Evolutionary conservation across 2,329 filamentous ascomycete genomes (phyloP), one percentile per base, ranked within the genome.

Genomic region (Aspergillus fischeri): DNA sequence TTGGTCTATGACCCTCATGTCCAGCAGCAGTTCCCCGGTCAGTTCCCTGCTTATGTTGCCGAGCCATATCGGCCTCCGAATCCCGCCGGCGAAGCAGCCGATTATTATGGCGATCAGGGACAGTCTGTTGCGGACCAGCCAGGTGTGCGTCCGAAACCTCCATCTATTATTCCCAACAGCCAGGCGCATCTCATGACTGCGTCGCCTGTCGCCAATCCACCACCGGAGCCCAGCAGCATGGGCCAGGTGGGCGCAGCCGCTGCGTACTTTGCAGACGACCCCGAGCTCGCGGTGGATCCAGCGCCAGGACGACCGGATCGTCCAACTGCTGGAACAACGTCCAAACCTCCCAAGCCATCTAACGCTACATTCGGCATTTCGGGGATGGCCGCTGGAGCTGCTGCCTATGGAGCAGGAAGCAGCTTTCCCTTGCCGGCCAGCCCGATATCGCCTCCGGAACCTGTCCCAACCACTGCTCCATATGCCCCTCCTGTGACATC

Each of bases 101-200:
- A 86, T 35, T 87, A 85, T 68, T 87, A 87, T 67, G 78, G 81
- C 47, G 85, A 87, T 66, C 79, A 84, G 63, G 85, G 84, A 10
- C 75, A 86, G 66, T 86, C 83, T 20, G 84, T 87, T 2, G 67
- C 75, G 9, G 68, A 75, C 11, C 85, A 87, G 67, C 85, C 85
- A 6, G 85, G 85, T n/a, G 76, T 85, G 10, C 77, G 85, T 47
- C 78, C 82, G 6, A 70, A 78, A 17, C 75, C 75, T 32, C 81
- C 82, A 25, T 76, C 79, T 1, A 76, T 85, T 41, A 80, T 85
- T 55, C 77, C 82, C 17, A 80, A 78, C 32, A 77, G 79, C 45
- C 80, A 85, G 59, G 79, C 82, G 27, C 84, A 86, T 70, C 74
- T 87, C 52, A 77, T 81, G 66, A 63, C 83, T 25, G 80, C 84